A percentile compares a stretch with the other conserved stretches of the same genome.
phyloP scores from a whole-genome alignment of 768 basidiomycete species.

The Tricholoma bakamatsutake region DNA sequence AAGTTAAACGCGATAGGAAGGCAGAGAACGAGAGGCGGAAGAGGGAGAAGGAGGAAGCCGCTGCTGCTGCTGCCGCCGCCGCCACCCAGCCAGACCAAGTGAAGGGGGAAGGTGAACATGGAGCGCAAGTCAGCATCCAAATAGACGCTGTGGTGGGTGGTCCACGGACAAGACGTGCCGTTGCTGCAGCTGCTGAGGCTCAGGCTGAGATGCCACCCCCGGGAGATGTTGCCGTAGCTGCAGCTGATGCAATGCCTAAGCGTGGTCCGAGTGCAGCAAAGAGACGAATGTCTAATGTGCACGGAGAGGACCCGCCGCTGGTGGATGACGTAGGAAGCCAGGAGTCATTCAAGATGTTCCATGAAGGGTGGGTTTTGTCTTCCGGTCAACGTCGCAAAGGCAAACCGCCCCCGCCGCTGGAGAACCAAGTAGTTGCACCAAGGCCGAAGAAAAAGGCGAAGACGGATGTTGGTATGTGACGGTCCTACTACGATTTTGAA shows the following conservation, averaged over 20 bases:
- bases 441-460: constrained; percentile 48
- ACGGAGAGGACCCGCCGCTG: constrained; percentile 26
- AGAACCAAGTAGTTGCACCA: constrained; percentile 40
- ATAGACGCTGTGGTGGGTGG: constrained; percentile 36
- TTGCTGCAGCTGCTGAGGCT: constrained; percentile 37
- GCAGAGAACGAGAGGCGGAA: constrained; percentile 34
- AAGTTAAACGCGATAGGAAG: constrained; percentile 32
- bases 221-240: background rate
- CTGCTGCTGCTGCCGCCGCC: constrained; percentile 13
- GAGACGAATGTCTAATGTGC: background rate
- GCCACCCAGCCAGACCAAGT: constrained; percentile 12
- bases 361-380: constrained; percentile 85
- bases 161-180: constrained; percentile 43
- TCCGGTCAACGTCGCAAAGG: constrained; percentile 64
- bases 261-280: constrained; percentile 17
- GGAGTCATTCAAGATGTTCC: constrained; percentile 75
- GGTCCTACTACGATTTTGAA: constrained; percentile 4
- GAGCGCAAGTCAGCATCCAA: constrained; percentile 1
- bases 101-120: constrained; percentile 6
- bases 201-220: constrained; percentile 26
- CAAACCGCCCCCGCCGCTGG: constrained; percentile 32
- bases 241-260: constrained; percentile 21
- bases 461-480: constrained; percentile 28
- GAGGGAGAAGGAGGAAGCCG: constrained; percentile 16
- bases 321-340: constrained; percentile 69